Evolutionary conservation across 2,329 filamentous ascomycete species (phyloP), one percentile per base, ranked within the genome.

Genomic region (Verticillium longisporum): DNA sequence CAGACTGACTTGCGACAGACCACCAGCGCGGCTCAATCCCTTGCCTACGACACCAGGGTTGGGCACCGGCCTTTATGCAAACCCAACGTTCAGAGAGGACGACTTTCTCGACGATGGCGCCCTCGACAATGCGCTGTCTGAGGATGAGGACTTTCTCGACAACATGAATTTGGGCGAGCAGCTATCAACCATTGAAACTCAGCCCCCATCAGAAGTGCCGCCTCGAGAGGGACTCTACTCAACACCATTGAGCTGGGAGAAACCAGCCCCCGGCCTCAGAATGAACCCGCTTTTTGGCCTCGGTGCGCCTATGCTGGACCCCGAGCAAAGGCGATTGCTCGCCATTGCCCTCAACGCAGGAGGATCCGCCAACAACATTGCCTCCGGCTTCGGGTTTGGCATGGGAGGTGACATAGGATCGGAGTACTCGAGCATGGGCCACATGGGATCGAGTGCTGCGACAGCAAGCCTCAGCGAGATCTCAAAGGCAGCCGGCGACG

Each of bases 301-400:
- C 53, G 73, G 77, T 18, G 73, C 73, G 31, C 74, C 75, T 7
- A 73, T 77, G 14, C 72, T 81, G 38, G 78, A 81, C 62, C 75
- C 75, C 3, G 83, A 85, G 63, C 82, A 83, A 61, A 76, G 82
- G 61, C 75, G 81, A 50, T 73, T 85, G 32, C 76, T 85, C 26
- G 82, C 82, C n/a, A 85, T 85, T 64, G 83, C 83, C 34, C 78
- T 85, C 75, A 83, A 83, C 58, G 78, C 81, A 0, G 79, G 80
- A 15, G 74, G 80, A 56, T 66, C 72, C 37, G 70, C 72, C 64
- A 63, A 73, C 67, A 64, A 68, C 67, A 58, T 73, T 38, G 69
- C 68, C 15, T 68, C 68, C 32, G 64, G 63, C 1, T 66, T 68
- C 54, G 68, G 67, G 3, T 69, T 69, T 56, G 66, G 67, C 2